Evolutionary conservation across 1,284 basidiomycete genomes (phyloP), one percentile per base, ranked within the genome.

Genomic region (Irpex sp.): DNA sequence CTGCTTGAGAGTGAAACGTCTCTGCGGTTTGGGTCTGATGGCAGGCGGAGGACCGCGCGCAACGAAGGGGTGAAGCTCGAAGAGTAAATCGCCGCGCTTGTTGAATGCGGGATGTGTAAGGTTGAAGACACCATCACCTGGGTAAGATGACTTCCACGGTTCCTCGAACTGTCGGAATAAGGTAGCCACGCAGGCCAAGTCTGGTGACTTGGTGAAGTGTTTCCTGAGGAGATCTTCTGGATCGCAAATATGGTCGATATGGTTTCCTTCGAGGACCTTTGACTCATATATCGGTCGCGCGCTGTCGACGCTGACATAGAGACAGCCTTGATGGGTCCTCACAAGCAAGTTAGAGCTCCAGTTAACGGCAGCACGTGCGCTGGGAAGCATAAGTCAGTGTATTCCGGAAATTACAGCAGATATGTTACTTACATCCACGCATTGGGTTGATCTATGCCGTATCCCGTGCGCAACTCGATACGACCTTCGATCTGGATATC

Each of bases 91-190:
- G 3, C 75, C 75, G 31, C 67, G 60, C 26, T 50, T 36, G 66
- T 71, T 74, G 69, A 76, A 76, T n/a, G 70, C 69, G 1, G 75
- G 75, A 61, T 71, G 73, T 8, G 70, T 63, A 47, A 76, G 67
- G 31, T 64, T 66, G 66, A 70, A 74, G 19, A 71, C 66, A 31
- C 66, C 63, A n/a, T 69, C 57, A 8, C 68, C 67, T 7, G 71
- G 68, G 59, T 70, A 73, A 43, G 69, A 69, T 56, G 70, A 70
- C 33, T 70, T 64, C 73, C 74, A 77, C 7, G 64, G 62, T 58
- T 72, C 73, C 59, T 74, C 70, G 65, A 77, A 72, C 47, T 63
- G 65, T 51, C 66, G 65, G 59, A 76, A 67, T 64, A 74, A 70
- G 9, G 59, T 51, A 19, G 72, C 58, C 46, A 74, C 65, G 46